Base-by-base conservation (phyloP, 208 protist species). In the Leishmania turanica region DNA sequence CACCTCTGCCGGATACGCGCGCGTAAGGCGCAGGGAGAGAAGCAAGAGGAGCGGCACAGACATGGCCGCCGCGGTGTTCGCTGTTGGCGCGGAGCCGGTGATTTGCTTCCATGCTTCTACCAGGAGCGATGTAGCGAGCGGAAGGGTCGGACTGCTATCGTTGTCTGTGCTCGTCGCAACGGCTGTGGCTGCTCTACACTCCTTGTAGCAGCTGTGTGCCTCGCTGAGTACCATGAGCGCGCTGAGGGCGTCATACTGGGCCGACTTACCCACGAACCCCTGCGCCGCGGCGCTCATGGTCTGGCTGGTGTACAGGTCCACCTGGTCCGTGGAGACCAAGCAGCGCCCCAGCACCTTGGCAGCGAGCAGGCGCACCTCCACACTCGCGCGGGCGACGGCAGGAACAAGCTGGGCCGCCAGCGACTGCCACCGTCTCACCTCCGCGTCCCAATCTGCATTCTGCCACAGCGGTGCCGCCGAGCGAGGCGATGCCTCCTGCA, bases 121-220 rank as follows among this genome's bases (percentile, higher is more conserved):
- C 15, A 92, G 75, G 75, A 93, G 83, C 42, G 89, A 94, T 58
- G 88, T 87, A 40, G 87, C 91, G 49, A 96, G 91, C 4, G 89
- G 88, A 66, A 90, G 86, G 17, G 84, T 87, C 77, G 81, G 75
- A 17, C 75, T 78, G 5, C 75, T 71, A 27, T 54, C 58, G 21
- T 54, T 56, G n/a, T 74, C 77, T 40, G 27, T 42, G 51, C 37
- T 68, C n/a, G 5, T 70, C 19, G 0, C 60, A 3, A 45, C 5
- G 1, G 51, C 66, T 19, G 71, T 49, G 11, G 79, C 54, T 53
- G 42, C 58, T 8, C 27, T 31, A 17, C 27, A 60, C 8, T 77
- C 71, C 9, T 47, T 68, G 53, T 76, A 71, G 65, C 75, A 84
- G 45, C 76, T 83, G 75, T 88, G 86, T 31, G 78, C 74, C 78